Evolutionary conservation across 1,284 basidiomycete genomes (phyloP), one percentile per base, ranked within the genome.

Genomic region (Sporisorium exsertum): DNA sequence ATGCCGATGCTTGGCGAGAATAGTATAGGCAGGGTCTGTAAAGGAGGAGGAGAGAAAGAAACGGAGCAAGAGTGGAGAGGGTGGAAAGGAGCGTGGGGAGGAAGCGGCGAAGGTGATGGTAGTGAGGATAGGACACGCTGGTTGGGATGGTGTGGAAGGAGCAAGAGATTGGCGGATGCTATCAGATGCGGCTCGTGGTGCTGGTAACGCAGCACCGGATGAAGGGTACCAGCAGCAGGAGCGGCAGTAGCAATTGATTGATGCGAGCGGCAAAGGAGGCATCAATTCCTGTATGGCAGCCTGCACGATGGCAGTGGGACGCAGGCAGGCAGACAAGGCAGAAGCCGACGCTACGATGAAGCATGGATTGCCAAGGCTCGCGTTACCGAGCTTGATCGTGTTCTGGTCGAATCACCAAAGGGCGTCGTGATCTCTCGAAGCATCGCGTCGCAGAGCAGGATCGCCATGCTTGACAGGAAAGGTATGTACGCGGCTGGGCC

Each of bases 361-460:
- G 12, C n/a, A 29, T 12, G n/a, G 22, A 45, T 33, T 24, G 59
- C 59, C 59, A 53, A 61, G 54, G 43, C 54, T 56, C 40, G 27
- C 29, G 37, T 42, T 42, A 27, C 29, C 53, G 53, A 43, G 53
- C 27, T 43, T 20, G 24, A 0, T n/a, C 16, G 4, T 15, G 29
- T 12, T 22, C 16, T 32, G 18, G 20, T 18, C 58, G 45, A 50
- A 10, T 32, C 29, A 32, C 55, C 16, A 32, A 26, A 35, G 24
- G 58, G 55, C 59, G 58, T 66, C 29, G 58, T 62, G 49, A 54
- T 16, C 20, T 15, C 13, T 32, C 40, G 15, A 12, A 16, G 53
- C 33, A 53, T 50, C 65, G 65, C 59, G 59, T 62, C 65, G 58
- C 45, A 65, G 43, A 16, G n/a, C 47, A 50, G 27, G 15, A 16